Base-by-base conservation (phyloP, 257 asterid species). In the Fraxinus quadrangulata region DNA sequence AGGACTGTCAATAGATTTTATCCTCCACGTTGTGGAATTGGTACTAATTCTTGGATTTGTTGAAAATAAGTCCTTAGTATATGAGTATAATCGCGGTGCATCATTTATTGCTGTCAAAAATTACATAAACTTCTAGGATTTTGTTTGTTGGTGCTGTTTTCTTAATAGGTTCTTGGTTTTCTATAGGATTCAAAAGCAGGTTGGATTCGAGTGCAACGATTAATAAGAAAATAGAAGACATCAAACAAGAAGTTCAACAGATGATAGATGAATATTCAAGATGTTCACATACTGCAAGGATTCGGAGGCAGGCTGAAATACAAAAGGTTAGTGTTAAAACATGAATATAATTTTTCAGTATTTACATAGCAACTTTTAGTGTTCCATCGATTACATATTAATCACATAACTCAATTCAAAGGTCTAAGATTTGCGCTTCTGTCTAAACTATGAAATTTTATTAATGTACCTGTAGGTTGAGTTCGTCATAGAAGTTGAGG, bases 181-280 rank as follows among this genome's bases (percentile, higher is more conserved):
- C 26, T 23, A 56, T 73, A 85, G 86, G 63, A 45, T 24, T 45
- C 9, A 74, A 71, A 30, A 73, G 31, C 12, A 84, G 81, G 80
- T 31, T 85, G 74, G 88, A 89, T 78, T 84, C 94, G 2, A 87
- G 91, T 47, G 79, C 81, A 9, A 87, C 91, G 0, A 39, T 83
- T 23, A 79, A 75, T 45, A 89, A 70, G 82, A 87, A 70, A 75
- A 85, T 80, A 77, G 73, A 79, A 59, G 83, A 78, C 67, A 71
- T 87, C 30, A 13, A 81, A 21, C 81, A 81, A 34, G 88, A 84
- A 59, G 67, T 63, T 65, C 77, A 72, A 31, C 67, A 70, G 84
- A 79, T 77, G 21, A 66, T 42, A 4, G 47, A 68, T 1, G 77
- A 77, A 63, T 84, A 81, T 81, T 21, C 78, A 21, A 79, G 66